Evolutionary conservation across 306 rosid species (phyloP).

Genomic region (Pueraria montana): DNA sequence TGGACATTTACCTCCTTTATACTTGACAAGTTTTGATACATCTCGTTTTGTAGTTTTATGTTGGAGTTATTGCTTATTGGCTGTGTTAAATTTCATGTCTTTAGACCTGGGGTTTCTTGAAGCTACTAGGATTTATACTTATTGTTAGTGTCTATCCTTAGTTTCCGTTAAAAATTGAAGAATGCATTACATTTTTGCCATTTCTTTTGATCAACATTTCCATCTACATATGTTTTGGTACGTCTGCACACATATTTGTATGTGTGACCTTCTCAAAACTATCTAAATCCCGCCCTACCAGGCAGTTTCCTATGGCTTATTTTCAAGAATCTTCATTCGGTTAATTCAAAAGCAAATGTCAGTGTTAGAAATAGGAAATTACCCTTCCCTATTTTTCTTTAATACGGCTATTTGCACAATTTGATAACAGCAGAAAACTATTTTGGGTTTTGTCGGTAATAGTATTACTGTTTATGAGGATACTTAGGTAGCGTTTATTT

Average conservation of each 20-base stretch:
- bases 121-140: neutral
- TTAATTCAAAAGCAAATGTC: neutral
- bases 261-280: neutral
- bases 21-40: conserved; percentile 47
- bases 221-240: neutral
- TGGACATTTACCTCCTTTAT: neutral
- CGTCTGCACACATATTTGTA: neutral
- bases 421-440: neutral
- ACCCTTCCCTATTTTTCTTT: neutral
- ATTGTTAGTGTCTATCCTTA: neutral
- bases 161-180: neutral
- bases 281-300: neutral
- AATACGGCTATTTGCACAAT: neutral
- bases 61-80: conserved; percentile 10
- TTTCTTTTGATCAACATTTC: neutral
- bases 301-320: neutral
- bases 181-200: neutral
- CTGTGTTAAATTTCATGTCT: conserved; percentile 5
- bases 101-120: conserved; percentile 1
- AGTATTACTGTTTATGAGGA: no score
- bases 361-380: neutral
- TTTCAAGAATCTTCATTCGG: neutral
- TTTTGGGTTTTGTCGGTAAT: neutral
- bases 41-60: conserved; percentile 36
- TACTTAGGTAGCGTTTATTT: no score